phyloP scores from a whole-genome alignment of 2,329 filamentous ascomycete species.

The Venturia nashicola region DNA sequence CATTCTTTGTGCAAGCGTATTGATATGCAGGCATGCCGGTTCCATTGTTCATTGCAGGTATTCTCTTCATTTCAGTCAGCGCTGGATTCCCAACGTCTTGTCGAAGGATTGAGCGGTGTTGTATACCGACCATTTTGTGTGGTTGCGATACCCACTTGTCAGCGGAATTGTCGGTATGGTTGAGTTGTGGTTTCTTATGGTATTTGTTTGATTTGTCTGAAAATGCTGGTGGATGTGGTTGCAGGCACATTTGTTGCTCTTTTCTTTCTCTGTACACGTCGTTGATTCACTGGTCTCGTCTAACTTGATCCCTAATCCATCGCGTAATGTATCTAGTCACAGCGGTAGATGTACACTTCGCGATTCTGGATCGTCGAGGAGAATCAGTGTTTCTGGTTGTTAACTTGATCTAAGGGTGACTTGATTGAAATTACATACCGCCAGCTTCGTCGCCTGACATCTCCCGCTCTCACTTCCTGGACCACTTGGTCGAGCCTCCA shows the following conservation, averaged over 20 bases:
- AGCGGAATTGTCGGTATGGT: background rate
- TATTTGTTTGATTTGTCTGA: background rate
- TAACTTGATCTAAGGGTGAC: background rate
- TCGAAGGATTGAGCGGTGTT: constrained; percentile 1
- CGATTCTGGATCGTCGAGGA: background rate
- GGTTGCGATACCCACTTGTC: background rate
- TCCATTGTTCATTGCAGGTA: background rate
- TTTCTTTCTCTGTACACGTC: background rate
- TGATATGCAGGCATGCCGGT: background rate
- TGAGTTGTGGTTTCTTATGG: background rate
- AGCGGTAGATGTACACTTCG: background rate
- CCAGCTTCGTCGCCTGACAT: background rate
- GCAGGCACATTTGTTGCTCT: background rate
- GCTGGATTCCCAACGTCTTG: constrained; percentile 1
- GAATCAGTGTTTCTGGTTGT: background rate
- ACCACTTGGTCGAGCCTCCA: background rate
- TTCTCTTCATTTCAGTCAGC: background rate
- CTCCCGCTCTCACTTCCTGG: background rate
- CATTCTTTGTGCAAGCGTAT: background rate
- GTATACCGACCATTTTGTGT: constrained; percentile 4
- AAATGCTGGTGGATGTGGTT: background rate
- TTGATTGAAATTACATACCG: background rate
- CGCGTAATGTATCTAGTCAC: constrained; percentile 1
- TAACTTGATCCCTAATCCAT: background rate
- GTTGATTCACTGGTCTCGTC: background rate